These are phyloP conservation scores for Penicillium sp. DNA, from an alignment of 2,329 filamentous ascomycete genomes.

Conservation along the genomic window DNA sequence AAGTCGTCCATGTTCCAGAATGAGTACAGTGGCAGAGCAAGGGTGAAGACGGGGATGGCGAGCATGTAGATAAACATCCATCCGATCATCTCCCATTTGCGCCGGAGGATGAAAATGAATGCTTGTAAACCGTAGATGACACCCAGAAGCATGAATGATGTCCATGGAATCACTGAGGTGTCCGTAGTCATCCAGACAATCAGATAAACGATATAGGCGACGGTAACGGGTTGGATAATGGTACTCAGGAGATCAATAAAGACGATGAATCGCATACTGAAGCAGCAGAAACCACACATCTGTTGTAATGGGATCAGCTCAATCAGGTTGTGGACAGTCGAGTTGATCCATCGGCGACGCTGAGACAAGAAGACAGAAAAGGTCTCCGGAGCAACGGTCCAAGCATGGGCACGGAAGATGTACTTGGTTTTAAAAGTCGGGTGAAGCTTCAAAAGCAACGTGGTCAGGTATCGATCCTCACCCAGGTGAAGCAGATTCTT, in stretches of 20 bases:
- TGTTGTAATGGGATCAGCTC: constrained; percentile 91
- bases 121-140: constrained; percentile 98
- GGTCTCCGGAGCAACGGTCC: constrained; percentile 94
- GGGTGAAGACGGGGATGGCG: constrained; percentile 87
- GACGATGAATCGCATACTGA: constrained; percentile 98
- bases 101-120: constrained; percentile 91
- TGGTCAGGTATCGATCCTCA: constrained; percentile 97
- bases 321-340: constrained; percentile 94
- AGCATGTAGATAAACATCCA: constrained; percentile 98
- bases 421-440: constrained; percentile 98
- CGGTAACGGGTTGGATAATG: constrained; percentile 83
- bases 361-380: constrained; percentile 96
- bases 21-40: constrained; percentile 84
- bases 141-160: constrained; percentile 83
- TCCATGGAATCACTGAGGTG: constrained; percentile 69
- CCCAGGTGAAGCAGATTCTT: constrained; percentile 96
- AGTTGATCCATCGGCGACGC: constrained; percentile 99
- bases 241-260: constrained; percentile 92
- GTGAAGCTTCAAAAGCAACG: constrained; percentile 87
- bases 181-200: constrained; percentile 69
- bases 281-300: constrained; percentile 99
- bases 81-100: constrained; percentile 99
- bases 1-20: constrained; percentile 99
- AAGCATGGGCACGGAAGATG: constrained; percentile 85
- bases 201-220: constrained; percentile 87